These are phyloP conservation scores for Pleurotus djamor DNA, from an alignment of 768 basidiomycete species.

Conservation along the genomic window DNA sequence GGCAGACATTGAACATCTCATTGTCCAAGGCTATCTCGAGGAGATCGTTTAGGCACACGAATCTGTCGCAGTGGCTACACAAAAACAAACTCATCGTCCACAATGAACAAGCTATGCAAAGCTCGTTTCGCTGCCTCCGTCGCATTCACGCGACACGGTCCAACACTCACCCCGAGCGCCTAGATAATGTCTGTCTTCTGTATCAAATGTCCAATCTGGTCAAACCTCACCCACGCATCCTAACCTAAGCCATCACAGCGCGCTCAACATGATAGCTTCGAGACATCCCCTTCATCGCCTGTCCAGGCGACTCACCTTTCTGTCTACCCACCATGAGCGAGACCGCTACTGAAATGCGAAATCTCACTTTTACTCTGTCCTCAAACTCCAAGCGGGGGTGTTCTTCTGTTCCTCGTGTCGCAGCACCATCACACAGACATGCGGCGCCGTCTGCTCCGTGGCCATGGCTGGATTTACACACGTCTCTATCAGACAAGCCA, in stretches of 20 bases:
- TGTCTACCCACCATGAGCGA: too few species aligned
- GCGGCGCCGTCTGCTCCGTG: slow-evolving; percentile 45
- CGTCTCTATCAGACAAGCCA: not conserved
- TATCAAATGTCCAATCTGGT: not conserved
- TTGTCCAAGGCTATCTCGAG: slow-evolving; percentile 92
- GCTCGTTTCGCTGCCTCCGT: too few species aligned
- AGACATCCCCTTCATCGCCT: not conserved
- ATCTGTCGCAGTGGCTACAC: too few species aligned
- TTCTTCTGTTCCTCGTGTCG: slow-evolving; percentile 12
- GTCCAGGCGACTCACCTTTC: too few species aligned
- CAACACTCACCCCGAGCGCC: too few species aligned
- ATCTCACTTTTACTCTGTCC: not conserved
- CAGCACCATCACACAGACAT: slow-evolving; percentile 41
- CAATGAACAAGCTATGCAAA: too few species aligned
- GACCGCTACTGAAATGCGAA: not conserved
- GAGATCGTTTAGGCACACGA: slow-evolving; percentile 47
- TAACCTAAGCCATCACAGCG: not conserved
- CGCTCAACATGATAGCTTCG: not conserved
- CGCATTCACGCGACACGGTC: too few species aligned
- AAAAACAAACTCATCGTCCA: too few species aligned
- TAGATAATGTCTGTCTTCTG: too few species aligned
- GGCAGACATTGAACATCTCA: slow-evolving; percentile 92
- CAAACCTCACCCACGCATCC: not conserved
- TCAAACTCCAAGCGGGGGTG: not conserved
- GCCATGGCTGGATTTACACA: slow-evolving; percentile 40